Percentiles rank a stretch among this genome's conserved stretches.
Conservation (phyloP, 176 grass and related monocot species). For the Oryza brachyantha region DNA sequence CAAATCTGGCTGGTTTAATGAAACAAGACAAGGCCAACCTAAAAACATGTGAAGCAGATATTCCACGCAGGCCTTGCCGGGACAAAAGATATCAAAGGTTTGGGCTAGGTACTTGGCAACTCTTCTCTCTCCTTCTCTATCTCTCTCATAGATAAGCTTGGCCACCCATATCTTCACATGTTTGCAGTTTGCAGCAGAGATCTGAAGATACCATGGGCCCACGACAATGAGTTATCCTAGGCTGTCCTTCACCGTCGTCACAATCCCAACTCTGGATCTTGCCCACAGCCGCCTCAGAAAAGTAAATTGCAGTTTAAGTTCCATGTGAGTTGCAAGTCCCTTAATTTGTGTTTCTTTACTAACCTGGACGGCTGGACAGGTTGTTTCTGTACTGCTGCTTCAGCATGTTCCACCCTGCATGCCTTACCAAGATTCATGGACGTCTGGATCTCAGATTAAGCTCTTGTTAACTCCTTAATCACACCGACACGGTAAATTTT, state of each 20-base stretch:
- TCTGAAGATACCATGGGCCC: conserved; percentile 55
- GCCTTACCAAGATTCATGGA: conserved; percentile 47
- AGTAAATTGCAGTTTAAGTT: conserved; percentile 40
- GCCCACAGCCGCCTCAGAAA: conserved; percentile 27
- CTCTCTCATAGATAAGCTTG: conserved; percentile 41
- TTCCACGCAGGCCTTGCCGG: conserved; percentile 48
- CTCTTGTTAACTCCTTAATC: conserved; percentile 26
- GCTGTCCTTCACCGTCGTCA: conserved; percentile 38
- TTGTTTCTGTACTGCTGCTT: conserved; percentile 28
- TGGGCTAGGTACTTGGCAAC: conserved; percentile 23
- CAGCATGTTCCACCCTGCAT: conserved; percentile 41
- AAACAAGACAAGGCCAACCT: conserved; percentile 40
- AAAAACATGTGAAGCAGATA: conserved; percentile 61
- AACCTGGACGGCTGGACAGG: conserved; percentile 31
- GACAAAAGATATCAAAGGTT: conserved; percentile 45
- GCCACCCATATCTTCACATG: conserved; percentile 53
- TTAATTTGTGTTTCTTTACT: conserved; percentile 15
- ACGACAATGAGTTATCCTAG: conserved; percentile 37
- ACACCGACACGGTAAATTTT: conserved; percentile 49
- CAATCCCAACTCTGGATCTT: conserved; percentile 36
- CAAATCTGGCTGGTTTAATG: conserved; percentile 50
- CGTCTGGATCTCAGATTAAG: conserved; percentile 35
- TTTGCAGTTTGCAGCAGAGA: conserved; percentile 47
- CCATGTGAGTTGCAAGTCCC: conserved; percentile 35
- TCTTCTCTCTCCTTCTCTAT: not conserved